Evolutionary conservation across 805 yeast genomes (phyloP).

Genomic region (Nakazawaea ambrosiae): DNA sequence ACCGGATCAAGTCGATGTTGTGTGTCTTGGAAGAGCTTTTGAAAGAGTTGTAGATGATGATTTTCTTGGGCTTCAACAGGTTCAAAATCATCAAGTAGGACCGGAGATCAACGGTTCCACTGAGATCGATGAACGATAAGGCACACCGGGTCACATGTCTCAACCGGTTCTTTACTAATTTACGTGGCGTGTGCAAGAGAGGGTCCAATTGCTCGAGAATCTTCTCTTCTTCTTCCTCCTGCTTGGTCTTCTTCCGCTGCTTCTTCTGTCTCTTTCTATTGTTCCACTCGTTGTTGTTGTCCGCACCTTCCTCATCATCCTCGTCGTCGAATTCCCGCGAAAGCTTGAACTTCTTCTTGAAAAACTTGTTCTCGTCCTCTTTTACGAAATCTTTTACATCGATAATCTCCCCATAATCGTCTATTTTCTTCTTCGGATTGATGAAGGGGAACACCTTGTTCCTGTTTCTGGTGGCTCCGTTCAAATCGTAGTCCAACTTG

Average conservation of each 20-base stretch:
- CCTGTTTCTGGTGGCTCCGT: constrained; percentile 37
- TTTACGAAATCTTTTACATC: constrained; percentile 56
- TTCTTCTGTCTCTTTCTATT: constrained; percentile 27
- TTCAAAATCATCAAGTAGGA: constrained; percentile 76
- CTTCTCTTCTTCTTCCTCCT: constrained; percentile 14
- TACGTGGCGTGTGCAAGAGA: constrained; percentile 39
- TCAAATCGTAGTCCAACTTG: constrained; percentile 52
- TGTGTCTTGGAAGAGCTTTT: constrained; percentile 12
- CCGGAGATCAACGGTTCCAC: constrained; percentile 79
- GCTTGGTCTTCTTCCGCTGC: constrained; percentile 15
- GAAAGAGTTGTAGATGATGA: constrained; percentile 45
- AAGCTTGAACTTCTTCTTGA: constrained; percentile 16
- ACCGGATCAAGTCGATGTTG: background rate
- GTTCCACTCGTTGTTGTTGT: constrained; percentile 26
- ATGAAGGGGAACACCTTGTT: constrained; percentile 73
- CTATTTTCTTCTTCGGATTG: constrained; percentile 43
- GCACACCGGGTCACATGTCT: constrained; percentile 59
- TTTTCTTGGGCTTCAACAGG: constrained; percentile 67
- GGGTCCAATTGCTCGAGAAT: constrained; percentile 36
- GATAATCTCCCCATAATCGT: constrained; percentile 83
- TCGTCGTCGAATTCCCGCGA: constrained; percentile 1
- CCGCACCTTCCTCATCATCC: constrained; percentile 14
- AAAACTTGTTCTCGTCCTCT: constrained; percentile 37
- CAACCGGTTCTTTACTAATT: constrained; percentile 26
- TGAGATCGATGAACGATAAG: constrained; percentile 68